phyloP scores from a whole-genome alignment of 2,329 filamentous ascomycete genomes.

The Colletotrichum tofieldiae region DNA sequence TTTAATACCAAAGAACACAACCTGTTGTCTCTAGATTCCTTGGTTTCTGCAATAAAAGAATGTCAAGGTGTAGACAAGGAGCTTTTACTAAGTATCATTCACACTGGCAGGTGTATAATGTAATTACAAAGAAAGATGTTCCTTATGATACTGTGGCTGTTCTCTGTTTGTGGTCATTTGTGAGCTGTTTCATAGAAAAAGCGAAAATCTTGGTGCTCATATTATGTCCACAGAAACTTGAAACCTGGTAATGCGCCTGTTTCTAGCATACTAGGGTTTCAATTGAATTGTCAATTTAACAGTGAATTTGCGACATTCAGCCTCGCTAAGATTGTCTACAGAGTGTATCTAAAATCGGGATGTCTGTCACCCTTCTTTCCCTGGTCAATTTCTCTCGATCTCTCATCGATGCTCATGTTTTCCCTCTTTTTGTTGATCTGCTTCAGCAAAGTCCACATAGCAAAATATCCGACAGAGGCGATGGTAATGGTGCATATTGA shows the following conservation, averaged over 20 bases:
- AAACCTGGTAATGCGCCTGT: too few relatives aligned
- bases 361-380: constrained; percentile 40
- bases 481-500: constrained; percentile 38
- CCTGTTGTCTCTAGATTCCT: background rate
- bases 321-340: background rate
- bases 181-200: too few relatives aligned
- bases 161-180: too few relatives aligned
- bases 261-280: background rate
- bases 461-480: constrained; percentile 29
- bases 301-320: background rate
- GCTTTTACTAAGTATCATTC: background rate
- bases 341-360: constrained; percentile 38
- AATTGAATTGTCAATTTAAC: background rate
- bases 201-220: too few relatives aligned
- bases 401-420: constrained; percentile 37
- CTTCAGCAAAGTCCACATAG: constrained; percentile 30
- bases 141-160: too few relatives aligned
- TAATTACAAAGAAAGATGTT: too few relatives aligned
- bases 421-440: constrained; percentile 32
- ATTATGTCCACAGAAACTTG: too few relatives aligned
- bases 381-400: constrained; percentile 27
- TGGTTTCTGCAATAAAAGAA: background rate
- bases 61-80: background rate
- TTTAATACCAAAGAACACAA: too few relatives aligned
- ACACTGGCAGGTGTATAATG: background rate